A percentile compares a stretch with the other conserved stretches of the same genome.
Evolutionary conservation across 75 land plant genomes (phyloP).

Genomic region (Selaginella tamariscina): DNA sequence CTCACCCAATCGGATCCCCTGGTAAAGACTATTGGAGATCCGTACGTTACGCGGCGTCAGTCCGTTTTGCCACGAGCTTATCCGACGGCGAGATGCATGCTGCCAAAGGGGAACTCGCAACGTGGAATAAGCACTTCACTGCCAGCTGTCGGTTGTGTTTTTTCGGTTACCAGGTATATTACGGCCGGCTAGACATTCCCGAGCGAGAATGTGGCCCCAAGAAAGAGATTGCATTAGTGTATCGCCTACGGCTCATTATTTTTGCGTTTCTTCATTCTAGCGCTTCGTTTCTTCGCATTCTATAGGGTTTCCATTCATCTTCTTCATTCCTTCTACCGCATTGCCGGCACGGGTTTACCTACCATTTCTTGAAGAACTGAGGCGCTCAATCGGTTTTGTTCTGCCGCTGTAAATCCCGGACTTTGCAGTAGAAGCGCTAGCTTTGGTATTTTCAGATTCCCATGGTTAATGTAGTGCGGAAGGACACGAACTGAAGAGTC

Average conservation of each 20-base stretch:
- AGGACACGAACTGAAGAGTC: neutral
- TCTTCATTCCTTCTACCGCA: too few species aligned
- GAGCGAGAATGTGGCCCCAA: neutral
- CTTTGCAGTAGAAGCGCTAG: too few species aligned
- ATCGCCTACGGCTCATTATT: neutral
- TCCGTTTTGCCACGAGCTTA: constrained; percentile 3
- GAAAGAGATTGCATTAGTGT: too few species aligned
- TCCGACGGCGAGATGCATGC: neutral
- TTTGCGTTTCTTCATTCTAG: neutral
- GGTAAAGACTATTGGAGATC: too few species aligned
- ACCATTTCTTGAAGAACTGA: neutral
- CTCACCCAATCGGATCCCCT: too few species aligned
- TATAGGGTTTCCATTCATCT: too few species aligned
- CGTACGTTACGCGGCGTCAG: too few species aligned
- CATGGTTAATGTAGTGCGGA: neutral
- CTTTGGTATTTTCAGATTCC: neutral
- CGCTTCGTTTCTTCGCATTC: neutral
- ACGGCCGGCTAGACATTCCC: neutral
- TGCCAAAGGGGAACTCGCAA: neutral
- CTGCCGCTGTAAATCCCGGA: neutral
- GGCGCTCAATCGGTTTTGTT: neutral
- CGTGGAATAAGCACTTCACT: neutral
- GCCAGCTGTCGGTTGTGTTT: neutral
- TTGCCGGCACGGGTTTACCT: too few species aligned
- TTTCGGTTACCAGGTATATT: neutral